A percentile compares a stretch with the other conserved stretches of the same genome.
These are phyloP conservation scores for Ramularia collo-cygni DNA, from an alignment of 2,329 filamentous ascomycete genomes.

Conservation along the genomic window DNA sequence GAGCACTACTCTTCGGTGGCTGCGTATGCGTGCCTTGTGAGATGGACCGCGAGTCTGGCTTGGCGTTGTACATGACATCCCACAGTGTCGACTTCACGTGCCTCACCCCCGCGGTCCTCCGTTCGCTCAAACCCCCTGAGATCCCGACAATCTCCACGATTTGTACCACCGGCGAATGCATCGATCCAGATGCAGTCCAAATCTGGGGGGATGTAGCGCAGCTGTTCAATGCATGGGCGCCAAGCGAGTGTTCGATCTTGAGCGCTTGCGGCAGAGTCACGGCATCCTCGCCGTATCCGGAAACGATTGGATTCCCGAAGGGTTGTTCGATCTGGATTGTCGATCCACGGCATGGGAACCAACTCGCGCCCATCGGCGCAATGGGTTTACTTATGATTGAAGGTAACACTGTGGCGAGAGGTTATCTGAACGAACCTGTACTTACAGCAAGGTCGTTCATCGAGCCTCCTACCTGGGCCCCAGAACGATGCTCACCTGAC, in stretches of 20 bases:
- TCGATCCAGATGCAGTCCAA: conserved; percentile 31
- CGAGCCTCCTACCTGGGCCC: conserved; percentile 21
- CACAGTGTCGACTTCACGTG: conserved; percentile 34
- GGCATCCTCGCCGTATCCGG: too few relatives aligned
- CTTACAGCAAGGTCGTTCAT: conserved; percentile 30
- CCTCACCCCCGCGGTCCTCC: conserved; percentile 51
- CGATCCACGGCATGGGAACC: conserved; percentile 22
- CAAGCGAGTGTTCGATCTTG: conserved; percentile 32
- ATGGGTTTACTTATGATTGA: conserved; percentile 43
- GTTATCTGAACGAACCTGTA: conserved; percentile 33
- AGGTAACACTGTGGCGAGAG: conserved; percentile 39
- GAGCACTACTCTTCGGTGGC: conserved; percentile 11
- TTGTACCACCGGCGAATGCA: conserved; percentile 32
- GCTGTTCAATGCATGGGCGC: conserved; percentile 39
- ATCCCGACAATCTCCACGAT: neutral
- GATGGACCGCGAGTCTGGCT: conserved; percentile 45
- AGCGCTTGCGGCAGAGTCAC: neutral
- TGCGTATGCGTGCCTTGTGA: conserved; percentile 20
- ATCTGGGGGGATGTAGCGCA: conserved; percentile 33
- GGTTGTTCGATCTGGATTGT: conserved; percentile 29
- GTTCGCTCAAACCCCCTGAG: conserved; percentile 34
- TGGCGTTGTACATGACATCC: conserved; percentile 35
- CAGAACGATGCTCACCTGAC: too few relatives aligned
- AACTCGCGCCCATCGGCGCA: conserved; percentile 35
- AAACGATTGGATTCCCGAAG: too few relatives aligned